A percentile compares a stretch with the other conserved stretches of the same genome.
Evolutionary conservation across 768 basidiomycete species (phyloP).

Genomic region (Boletus patriciae): DNA sequence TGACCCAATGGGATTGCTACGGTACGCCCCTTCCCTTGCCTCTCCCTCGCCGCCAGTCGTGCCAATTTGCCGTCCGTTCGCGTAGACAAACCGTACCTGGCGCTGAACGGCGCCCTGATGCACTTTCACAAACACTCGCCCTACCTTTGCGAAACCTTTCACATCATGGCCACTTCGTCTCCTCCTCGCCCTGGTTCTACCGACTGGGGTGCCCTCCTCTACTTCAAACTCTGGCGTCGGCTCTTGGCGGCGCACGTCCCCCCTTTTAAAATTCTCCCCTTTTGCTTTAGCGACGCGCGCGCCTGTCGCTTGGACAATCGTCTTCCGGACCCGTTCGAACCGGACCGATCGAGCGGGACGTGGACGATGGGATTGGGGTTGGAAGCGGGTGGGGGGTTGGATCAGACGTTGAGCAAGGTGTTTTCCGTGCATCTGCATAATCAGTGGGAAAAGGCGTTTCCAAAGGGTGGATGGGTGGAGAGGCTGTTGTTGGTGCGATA

Average conservation of each 20-base stretch:
- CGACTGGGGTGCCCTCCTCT: slow-evolving; percentile 92
- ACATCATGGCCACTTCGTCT: slow-evolving; percentile 76
- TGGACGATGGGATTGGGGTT: slow-evolving; percentile 70
- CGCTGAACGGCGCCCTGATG: slow-evolving; percentile 94
- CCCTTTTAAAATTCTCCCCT: slow-evolving; percentile 92
- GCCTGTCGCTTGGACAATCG: slow-evolving; percentile 92
- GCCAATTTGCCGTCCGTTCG: not conserved
- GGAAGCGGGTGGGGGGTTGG: slow-evolving; percentile 62
- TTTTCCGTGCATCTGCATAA: slow-evolving; percentile 95
- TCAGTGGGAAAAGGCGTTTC: slow-evolving; percentile 91
- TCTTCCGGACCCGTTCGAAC: slow-evolving; percentile 85
- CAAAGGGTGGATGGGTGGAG: slow-evolving; percentile 83
- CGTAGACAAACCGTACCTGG: slow-evolving; percentile 71
- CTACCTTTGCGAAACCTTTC: slow-evolving; percentile 96
- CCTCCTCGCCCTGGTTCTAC: slow-evolving; percentile 77
- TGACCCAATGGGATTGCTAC: slow-evolving; percentile 99
- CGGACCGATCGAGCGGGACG: slow-evolving; percentile 49
- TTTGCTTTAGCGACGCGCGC: slow-evolving; percentile 91
- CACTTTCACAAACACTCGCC: slow-evolving; percentile 89
- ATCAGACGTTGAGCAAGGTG: slow-evolving; percentile 61
- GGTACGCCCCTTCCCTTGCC: slow-evolving; percentile 46
- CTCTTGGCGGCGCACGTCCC: slow-evolving; percentile 69
- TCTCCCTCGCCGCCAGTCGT: not conserved
- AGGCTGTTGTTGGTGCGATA: slow-evolving; percentile 69
- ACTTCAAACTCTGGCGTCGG: slow-evolving; percentile 87